Conservation (phyloP, 1,139 yeast genomes). For the Candida tetrigidarum region DNA sequence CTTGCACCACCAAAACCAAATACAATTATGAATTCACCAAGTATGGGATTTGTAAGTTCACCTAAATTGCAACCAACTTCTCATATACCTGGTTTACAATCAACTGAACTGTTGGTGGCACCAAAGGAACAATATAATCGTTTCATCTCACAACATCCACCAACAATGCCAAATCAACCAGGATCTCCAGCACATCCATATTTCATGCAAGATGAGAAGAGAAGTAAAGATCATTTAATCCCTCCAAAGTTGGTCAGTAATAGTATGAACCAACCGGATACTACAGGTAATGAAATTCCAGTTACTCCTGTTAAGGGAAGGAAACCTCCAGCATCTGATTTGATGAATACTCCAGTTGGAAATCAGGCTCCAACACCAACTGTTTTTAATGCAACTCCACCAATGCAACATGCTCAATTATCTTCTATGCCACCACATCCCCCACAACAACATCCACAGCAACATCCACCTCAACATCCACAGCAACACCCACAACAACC, state of each 20-base stretch:
- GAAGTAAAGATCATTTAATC: constrained; percentile 2
- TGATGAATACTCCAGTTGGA: background rate
- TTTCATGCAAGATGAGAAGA: constrained; percentile 8
- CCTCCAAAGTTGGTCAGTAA: constrained; percentile 18
- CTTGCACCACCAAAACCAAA: constrained; percentile 7
- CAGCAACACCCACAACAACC: constrained; percentile 1
- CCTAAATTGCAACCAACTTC: constrained; percentile 3
- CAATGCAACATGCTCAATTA: constrained; percentile 8
- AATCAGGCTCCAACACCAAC: constrained; percentile 1
- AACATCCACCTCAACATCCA: background rate
- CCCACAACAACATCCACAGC: background rate
- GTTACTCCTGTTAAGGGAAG: background rate
- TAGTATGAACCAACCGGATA: too few species aligned
- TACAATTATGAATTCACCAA: constrained; percentile 9
- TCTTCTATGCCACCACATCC: background rate
- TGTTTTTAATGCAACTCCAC: constrained; percentile 9
- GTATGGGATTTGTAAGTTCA: constrained; percentile 11
- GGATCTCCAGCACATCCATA: constrained; percentile 9
- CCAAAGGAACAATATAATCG: constrained; percentile 9
- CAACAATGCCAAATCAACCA: background rate
- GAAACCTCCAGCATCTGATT: constrained; percentile 1
- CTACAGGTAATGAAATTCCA: background rate
- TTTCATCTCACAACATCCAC: constrained; percentile 7
- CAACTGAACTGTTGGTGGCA: constrained; percentile 7
- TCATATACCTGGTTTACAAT: background rate